Base-by-base conservation (phyloP, 1,139 yeast species). In the Suhomyces bribrorum region DNA sequence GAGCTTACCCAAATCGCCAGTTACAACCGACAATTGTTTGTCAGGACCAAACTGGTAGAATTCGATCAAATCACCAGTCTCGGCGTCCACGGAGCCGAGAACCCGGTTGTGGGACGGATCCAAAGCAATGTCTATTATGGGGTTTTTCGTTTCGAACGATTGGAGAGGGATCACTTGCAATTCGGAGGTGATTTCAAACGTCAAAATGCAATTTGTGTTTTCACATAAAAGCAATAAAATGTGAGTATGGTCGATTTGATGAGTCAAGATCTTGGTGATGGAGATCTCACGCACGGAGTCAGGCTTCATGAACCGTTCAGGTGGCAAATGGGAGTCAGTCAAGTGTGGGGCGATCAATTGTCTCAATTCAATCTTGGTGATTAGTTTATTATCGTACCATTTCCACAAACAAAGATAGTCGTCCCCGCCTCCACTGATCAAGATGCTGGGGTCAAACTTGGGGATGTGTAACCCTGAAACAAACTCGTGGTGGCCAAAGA, bases 381-480 rank as follows among this genome's bases (percentile, higher is more conserved):
- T 47, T 33, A 77, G 59, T 44, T 73, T 61, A 30, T 72, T 73
- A 7, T 62, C 56, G 38, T 61, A 59, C 94, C 95, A 90, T 47
- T 86, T 73, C 97, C 97, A 92, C 20, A 81, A 60, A 44, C 77
- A 73, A n/a, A 92, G 57, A 48, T 61, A 79, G 41, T 79, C 81
- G 57, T 92, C 98, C 48, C 98, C 99, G 26, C 98, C 97, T 2
- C 85, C 97, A 54, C 92, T 83, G 15, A 89, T 63, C 41, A 92
- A 68, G 12, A 65, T 32, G 17, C 56, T 48, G 5, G 69, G 59
- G 27, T 73, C 61, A 73, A 79, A 77, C 11, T 59, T 52, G 24
- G 86, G 83, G 22, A 81, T 62, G 34, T 69, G 63, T 47, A 88
- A 60, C 5, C 76, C 67, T 4, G 95, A 81, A 11, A 90, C 82